Base-by-base conservation (phyloP, 805 yeast genomes). In the Saccharomyces cerevisiae region DNA sequence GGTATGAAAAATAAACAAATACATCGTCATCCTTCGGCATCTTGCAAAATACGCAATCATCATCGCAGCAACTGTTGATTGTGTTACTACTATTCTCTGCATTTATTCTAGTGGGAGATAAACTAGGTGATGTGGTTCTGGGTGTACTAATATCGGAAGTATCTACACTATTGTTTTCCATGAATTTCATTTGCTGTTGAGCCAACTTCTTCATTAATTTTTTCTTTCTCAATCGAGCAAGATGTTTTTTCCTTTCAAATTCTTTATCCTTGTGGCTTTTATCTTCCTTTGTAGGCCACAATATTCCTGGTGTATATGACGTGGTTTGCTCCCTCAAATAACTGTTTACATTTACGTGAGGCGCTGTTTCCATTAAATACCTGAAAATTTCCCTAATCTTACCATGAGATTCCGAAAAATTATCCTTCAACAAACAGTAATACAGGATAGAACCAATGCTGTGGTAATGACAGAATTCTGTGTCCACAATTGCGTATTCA, bases 201-300 rank as follows among this genome's bases (percentile, higher is more conserved):
- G 85, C 87, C 65, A 92, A 80, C 55, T 85, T 88, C 0, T 86
- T 92, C 78, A 92, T 69, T 31, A 91, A 76, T 60, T 82, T 85
- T 1, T 78, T 79, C 60, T 83, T 85, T 59, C 91, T 81, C 55
- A 79, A 83, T 60, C 81, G 81, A 0, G 96, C 97, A 6, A 79
- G 59, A 46, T 79, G 74, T 67, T 85, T 87, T 72, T 85, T 89
- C 55, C 75, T 76, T 41, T 81, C 85, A 29, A 73, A 68, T 31
- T 79, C 85, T 11, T 72, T 74, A 41, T 68, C 70, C 30, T 62
- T 68, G 9, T 59, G 55, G 6, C 55, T 57, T 10, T 52, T 59
- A 14, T 48, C 47, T n/a, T 64, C 61, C 46, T 69, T 74, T 1
- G 66, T 49, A 1, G 59, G 56, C 60, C 61, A 59, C 13, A 67